Conservation (phyloP, 164 flowering plant species). For the Stephania yunnanensis region DNA sequence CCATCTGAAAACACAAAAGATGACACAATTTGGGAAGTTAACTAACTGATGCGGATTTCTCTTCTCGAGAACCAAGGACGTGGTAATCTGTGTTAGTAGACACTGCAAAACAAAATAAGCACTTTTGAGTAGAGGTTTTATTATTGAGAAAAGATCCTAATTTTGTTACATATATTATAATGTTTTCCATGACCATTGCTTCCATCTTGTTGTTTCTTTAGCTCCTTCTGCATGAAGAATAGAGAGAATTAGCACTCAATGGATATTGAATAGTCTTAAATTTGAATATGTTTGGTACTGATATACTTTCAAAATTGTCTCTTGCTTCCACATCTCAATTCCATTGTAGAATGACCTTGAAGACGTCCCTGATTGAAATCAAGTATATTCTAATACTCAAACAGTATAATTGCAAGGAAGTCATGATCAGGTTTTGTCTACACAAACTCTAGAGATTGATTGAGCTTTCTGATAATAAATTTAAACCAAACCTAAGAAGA, state of each 20-base stretch:
- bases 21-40: not conserved
- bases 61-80: slow-evolving; percentile 48
- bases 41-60: slow-evolving; percentile 54
- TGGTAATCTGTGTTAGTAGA: slow-evolving; percentile 61
- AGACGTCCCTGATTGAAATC: slow-evolving; percentile 60
- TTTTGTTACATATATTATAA: no score
- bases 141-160: not conserved
- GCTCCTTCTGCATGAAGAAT: slow-evolving; percentile 5
- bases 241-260: not conserved
- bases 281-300: not conserved
- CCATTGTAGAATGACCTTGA: slow-evolving; percentile 73
- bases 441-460: no score
- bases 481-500: slow-evolving; percentile 54
- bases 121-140: no score
- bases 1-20: no score
- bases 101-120: slow-evolving; percentile 36
- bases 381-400: not conserved
- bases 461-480: no score
- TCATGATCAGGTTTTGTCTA: not conserved
- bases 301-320: slow-evolving; percentile 37
- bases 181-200: slow-evolving; percentile 10
- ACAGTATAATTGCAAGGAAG: not conserved
- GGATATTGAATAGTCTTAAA: not conserved
- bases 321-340: slow-evolving; percentile 91
- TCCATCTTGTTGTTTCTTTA: slow-evolving; percentile 2